These are phyloP conservation scores for Cordyceps tenuipes DNA, from an alignment of 2,329 filamentous ascomycete genomes.

Conservation along the genomic window DNA sequence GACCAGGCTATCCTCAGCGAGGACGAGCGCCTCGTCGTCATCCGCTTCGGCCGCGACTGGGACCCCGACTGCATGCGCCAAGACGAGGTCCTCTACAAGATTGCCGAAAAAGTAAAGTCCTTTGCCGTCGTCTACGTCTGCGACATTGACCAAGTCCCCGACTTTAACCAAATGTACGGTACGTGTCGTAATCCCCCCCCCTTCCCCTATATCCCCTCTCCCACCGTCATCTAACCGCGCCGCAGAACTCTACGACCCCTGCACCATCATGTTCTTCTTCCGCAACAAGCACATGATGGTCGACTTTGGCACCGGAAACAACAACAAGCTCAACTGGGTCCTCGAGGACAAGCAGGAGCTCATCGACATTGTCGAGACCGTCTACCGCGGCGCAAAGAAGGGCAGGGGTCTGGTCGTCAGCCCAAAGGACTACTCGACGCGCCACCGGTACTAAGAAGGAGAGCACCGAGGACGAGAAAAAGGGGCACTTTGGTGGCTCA, in stretches of 20 bases:
- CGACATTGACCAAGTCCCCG: conserved; percentile 82
- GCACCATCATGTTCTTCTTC: conserved; percentile 96
- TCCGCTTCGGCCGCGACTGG: conserved; percentile 84
- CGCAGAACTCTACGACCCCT: conserved; percentile 69
- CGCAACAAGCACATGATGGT: conserved; percentile 99
- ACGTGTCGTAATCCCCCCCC: conserved; percentile 21
- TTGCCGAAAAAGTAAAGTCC: conserved; percentile 89
- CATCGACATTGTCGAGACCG: conserved; percentile 96
- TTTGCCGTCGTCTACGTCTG: conserved; percentile 90
- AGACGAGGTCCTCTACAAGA: conserved; percentile 90
- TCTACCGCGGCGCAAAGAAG: conserved; percentile 98
- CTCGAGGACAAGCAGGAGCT: conserved; percentile 94
- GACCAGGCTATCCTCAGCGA: conserved; percentile 88
- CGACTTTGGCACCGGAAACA: conserved; percentile 96
- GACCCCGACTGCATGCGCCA: conserved; percentile 68
- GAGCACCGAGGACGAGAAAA: no score
- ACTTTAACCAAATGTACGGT: conserved; percentile 94
- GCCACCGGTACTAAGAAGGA: conserved; percentile 26
- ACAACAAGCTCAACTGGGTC: conserved; percentile 97
- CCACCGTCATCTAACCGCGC: neutral
- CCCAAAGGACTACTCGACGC: conserved; percentile 59
- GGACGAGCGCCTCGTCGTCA: conserved; percentile 86
- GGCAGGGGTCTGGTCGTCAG: conserved; percentile 92
- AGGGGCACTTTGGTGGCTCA: neutral
- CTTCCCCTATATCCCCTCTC: no score